These are phyloP conservation scores for Pulveroboletus sp. DNA, from an alignment of 768 basidiomycete genomes.

Conservation along the genomic window DNA sequence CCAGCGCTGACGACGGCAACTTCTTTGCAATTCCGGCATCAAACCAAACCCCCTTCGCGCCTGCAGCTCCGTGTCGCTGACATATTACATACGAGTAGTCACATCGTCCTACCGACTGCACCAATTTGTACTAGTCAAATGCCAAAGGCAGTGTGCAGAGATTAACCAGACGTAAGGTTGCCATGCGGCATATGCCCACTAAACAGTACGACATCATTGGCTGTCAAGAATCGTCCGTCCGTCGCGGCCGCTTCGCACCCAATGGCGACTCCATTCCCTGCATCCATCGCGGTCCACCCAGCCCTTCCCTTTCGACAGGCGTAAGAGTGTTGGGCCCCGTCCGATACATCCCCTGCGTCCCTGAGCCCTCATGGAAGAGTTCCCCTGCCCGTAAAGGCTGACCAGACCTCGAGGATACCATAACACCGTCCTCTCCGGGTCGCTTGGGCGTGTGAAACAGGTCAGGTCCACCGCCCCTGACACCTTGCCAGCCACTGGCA, in stretches of 20 bases:
- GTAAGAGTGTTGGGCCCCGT: slow-evolving; percentile 43
- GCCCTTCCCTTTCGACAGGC: slow-evolving; percentile 43
- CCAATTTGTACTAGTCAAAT: not conserved
- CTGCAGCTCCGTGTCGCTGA: not conserved
- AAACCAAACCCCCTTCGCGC: no score
- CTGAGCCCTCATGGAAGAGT: slow-evolving; percentile 16
- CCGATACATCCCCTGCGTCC: slow-evolving; percentile 15
- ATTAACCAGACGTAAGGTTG: slow-evolving; percentile 1
- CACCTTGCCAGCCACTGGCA: slow-evolving; percentile 16
- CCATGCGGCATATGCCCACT: not conserved
- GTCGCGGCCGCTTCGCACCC: slow-evolving; percentile 25
- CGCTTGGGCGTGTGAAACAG: slow-evolving; percentile 54
- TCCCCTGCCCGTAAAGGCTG: slow-evolving; percentile 17
- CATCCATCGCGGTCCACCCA: slow-evolving; percentile 18
- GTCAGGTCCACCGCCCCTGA: slow-evolving; percentile 36
- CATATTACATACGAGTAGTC: slow-evolving; percentile 9
- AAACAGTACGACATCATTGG: no score
- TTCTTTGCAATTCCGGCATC: no score
- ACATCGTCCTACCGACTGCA: not conserved
- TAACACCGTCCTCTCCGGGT: slow-evolving; percentile 21
- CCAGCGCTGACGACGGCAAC: not conserved
- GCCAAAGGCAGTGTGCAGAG: not conserved
- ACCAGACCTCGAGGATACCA: slow-evolving; percentile 8
- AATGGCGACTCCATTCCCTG: slow-evolving; percentile 29
- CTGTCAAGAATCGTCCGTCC: slow-evolving; percentile 16